These are phyloP conservation scores for Elsinoe australis DNA, from an alignment of 2,329 filamentous ascomycete genomes.

Conservation along the genomic window DNA sequence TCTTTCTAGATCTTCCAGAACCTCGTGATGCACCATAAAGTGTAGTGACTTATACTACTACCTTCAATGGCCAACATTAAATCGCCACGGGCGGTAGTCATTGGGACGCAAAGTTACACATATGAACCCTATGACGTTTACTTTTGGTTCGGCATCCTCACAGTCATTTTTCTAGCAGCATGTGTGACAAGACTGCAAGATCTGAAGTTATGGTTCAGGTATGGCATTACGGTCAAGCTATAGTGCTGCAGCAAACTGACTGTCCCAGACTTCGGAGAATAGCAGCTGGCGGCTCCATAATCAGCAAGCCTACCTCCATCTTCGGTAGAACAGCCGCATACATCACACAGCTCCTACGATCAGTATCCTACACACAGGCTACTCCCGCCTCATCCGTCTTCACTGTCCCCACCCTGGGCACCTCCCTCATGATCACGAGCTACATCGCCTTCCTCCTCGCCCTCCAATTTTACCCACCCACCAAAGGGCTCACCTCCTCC, in stretches of 20 bases:
- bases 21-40: too few relatives aligned
- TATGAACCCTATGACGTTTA: conserved; percentile 15
- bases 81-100: not conserved
- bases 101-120: not conserved
- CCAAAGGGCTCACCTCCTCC: conserved; percentile 22
- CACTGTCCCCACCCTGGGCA: conserved; percentile 25
- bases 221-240: too few relatives aligned
- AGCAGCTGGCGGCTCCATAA: not conserved
- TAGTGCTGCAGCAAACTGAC: not conserved
- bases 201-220: conserved; percentile 4
- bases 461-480: conserved; percentile 25
- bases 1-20: not conserved
- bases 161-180: conserved; percentile 4
- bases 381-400: conserved; percentile 18
- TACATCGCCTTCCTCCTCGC: conserved; percentile 26
- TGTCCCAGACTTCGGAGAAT: not conserved
- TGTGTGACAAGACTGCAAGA: not conserved
- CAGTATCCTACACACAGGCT: not conserved
- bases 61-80: not conserved
- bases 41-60: too few relatives aligned
- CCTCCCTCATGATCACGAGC: conserved; percentile 22
- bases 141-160: conserved; percentile 8
- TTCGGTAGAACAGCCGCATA: not conserved
- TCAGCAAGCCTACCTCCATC: not conserved
- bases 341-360: not conserved